Conservation (phyloP, 2,329 filamentous ascomycete species). For the Arthrobotrys musiformis region DNA sequence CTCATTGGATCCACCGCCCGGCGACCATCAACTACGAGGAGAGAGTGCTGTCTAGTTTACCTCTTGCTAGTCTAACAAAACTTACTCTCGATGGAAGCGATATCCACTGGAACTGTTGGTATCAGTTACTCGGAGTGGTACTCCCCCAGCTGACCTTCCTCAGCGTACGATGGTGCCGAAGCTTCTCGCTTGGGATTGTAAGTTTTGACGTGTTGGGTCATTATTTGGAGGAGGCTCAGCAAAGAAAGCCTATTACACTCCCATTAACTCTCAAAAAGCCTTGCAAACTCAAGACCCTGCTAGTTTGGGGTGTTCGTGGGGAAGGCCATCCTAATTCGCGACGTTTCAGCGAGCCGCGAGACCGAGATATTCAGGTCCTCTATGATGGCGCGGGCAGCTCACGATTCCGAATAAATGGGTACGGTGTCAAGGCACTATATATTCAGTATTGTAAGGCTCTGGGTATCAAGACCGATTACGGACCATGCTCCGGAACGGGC, state of each 20-base stretch:
- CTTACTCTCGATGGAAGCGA: conserved; percentile 49
- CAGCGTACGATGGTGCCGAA: conserved; percentile 52
- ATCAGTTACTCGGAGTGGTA: conserved; percentile 36
- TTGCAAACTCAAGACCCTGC: conserved; percentile 42
- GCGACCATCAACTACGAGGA: conserved; percentile 42
- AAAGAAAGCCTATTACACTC: conserved; percentile 11
- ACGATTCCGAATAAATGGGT: conserved; percentile 47
- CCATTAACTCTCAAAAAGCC: neutral
- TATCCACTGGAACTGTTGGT: conserved; percentile 52
- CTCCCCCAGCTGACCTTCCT: conserved; percentile 45
- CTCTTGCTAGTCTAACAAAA: conserved; percentile 46
- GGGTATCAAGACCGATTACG: conserved; percentile 48
- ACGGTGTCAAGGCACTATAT: conserved; percentile 39
- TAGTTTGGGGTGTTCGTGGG: conserved; percentile 49
- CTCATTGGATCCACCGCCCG: conserved; percentile 41
- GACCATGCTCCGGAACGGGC: conserved; percentile 26
- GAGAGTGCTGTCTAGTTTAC: conserved; percentile 37
- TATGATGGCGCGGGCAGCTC: conserved; percentile 51
- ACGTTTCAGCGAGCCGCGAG: conserved; percentile 46
- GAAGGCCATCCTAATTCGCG: conserved; percentile 38
- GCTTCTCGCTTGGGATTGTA: conserved; percentile 40
- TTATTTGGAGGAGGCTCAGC: conserved; percentile 40
- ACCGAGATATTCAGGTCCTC: conserved; percentile 46
- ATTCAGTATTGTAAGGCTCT: conserved; percentile 39
- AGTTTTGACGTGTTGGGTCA: conserved; percentile 44